Percentiles rank a stretch among this genome's conserved stretches.
Conservation (phyloP, 768 basidiomycete genomes). For the Mycena amicta region DNA sequence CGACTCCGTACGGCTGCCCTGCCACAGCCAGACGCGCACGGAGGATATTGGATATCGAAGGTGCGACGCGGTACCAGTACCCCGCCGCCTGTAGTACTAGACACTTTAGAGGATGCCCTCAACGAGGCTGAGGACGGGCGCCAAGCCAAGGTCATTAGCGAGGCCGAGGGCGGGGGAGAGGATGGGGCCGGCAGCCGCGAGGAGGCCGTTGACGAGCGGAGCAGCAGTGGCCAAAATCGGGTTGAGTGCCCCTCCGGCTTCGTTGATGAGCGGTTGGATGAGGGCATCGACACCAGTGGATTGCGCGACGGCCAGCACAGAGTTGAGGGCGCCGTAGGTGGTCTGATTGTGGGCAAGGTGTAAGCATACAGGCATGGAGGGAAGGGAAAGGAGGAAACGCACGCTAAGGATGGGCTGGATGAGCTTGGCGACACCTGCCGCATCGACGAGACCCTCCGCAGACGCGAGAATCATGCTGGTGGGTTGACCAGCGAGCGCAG, state of each 20-base stretch:
- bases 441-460: neutral
- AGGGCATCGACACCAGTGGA: neutral
- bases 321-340: neutral
- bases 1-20: neutral
- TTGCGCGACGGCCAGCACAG: constrained; percentile 9
- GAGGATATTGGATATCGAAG: neutral
- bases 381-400: neutral
- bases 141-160: neutral
- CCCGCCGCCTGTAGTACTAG: neutral
- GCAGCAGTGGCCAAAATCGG: neutral
- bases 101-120: neutral
- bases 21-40: neutral
- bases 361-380: neutral
- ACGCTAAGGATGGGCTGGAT: neutral
- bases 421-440: neutral
- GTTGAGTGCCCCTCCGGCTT: neutral
- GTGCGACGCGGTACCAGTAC: neutral
- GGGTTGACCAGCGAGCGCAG: neutral
- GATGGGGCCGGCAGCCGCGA: constrained; percentile 7
- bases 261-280: constrained; percentile 8
- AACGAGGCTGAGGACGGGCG: neutral
- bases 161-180: constrained; percentile 1
- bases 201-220: constrained; percentile 1
- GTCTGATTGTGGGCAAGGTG: neutral
- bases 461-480: neutral